Evolutionary conservation across 164 flowering plant genomes (phyloP).

Genomic region (Platanus orientalis): DNA sequence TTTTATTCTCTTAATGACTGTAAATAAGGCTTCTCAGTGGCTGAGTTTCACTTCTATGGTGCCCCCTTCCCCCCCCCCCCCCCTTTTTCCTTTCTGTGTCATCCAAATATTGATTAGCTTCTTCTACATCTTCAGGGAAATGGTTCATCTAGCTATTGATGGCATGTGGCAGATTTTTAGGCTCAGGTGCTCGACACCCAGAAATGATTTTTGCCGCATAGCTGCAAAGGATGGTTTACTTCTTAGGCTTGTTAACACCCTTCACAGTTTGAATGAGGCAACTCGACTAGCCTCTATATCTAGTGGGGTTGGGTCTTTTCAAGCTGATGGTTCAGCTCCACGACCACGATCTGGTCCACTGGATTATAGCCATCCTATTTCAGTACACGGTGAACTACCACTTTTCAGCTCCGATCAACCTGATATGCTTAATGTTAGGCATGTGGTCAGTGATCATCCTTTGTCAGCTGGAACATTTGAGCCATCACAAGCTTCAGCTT

Average conservation of each 20-base stretch:
- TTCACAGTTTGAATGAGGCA: constrained; percentile 96
- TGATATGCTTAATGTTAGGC: constrained; percentile 45
- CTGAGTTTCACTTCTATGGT: not conserved
- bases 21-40: not conserved
- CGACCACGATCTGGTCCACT: constrained; percentile 75
- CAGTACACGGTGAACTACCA: constrained; percentile 37
- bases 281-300: constrained; percentile 77
- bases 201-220: constrained; percentile 92
- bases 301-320: constrained; percentile 47
- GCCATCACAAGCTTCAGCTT: constrained; percentile 46
- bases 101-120: constrained; percentile 6
- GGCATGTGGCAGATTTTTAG: constrained; percentile 99
- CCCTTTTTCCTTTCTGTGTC: not conserved
- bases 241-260: constrained; percentile 86
- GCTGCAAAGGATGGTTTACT: constrained; percentile 96
- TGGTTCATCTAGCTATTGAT: constrained; percentile 99
- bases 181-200: constrained; percentile 86
- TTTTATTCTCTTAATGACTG: not conserved
- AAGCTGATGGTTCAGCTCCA: constrained; percentile 50
- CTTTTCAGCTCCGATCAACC: constrained; percentile 42
- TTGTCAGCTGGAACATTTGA: constrained; percentile 39
- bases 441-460: constrained; percentile 46
- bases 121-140: constrained; percentile 61
- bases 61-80: no score
- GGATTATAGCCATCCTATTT: constrained; percentile 45